Conservation (phyloP, 2,329 filamentous ascomycete species). For the Penicillium sp. region DNA sequence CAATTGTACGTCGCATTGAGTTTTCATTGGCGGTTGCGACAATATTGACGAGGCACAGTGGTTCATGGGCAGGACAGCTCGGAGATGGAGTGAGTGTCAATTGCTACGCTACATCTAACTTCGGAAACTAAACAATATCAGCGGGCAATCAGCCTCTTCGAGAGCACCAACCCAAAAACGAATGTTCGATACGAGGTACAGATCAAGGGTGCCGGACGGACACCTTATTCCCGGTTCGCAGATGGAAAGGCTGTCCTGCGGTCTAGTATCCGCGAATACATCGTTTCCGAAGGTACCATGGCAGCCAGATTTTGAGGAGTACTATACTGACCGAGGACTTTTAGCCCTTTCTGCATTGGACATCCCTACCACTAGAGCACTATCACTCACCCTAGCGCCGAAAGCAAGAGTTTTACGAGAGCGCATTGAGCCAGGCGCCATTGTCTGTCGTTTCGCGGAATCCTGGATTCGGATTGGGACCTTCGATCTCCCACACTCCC, state of each 20-base stretch:
- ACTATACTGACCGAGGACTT: conserved; percentile 3
- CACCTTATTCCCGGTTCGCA: conserved; percentile 94
- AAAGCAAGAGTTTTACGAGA: conserved; percentile 77
- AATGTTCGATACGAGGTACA: conserved; percentile 85
- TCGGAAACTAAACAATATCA: conserved; percentile 25
- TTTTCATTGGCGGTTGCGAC: neutral
- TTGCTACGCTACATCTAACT: neutral
- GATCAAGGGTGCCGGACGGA: conserved; percentile 90
- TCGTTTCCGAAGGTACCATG: conserved; percentile 76
- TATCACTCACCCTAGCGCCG: conserved; percentile 79
- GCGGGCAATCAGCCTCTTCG: conserved; percentile 91
- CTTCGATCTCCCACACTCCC: conserved; percentile 85
- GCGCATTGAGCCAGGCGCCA: conserved; percentile 83
- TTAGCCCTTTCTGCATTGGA: conserved; percentile 74
- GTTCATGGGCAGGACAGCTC: conserved; percentile 93
- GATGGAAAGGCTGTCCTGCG: conserved; percentile 93
- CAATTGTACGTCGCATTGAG: conserved; percentile 50
- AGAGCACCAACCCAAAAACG: conserved; percentile 76
- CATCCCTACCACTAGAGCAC: conserved; percentile 84
- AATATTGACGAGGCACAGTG: conserved; percentile 55
- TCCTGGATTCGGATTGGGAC: conserved; percentile 93
- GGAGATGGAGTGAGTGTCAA: conserved; percentile 71
- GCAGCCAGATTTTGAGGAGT: neutral
- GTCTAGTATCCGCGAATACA: conserved; percentile 90
- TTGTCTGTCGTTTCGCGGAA: conserved; percentile 89